Conservation (phyloP, 352 stramenopile species). For the Globisporangium acanthophoron region DNA sequence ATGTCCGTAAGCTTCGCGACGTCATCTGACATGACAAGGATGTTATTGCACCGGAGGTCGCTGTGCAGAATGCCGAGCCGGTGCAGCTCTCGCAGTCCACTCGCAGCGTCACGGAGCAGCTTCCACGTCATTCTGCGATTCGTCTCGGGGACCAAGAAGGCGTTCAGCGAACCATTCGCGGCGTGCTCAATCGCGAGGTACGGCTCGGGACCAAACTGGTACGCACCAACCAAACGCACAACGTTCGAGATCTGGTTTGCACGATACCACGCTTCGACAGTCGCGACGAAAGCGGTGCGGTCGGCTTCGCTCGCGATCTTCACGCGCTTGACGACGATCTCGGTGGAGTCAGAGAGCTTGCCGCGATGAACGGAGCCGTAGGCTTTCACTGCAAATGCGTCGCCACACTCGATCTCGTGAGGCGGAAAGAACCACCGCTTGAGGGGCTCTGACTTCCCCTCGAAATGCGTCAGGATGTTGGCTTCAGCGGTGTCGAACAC, state of each 20-base stretch:
- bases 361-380: background rate
- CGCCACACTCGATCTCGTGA: background rate
- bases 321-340: background rate
- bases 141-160: background rate
- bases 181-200: background rate
- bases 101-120: background rate
- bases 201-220: background rate
- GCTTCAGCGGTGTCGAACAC: conserved; percentile 1
- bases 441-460: background rate
- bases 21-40: background rate
- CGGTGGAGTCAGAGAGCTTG: background rate
- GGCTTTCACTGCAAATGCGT: background rate
- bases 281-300: background rate
- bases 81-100: background rate
- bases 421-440: conserved; percentile 7
- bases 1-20: conserved; percentile 1
- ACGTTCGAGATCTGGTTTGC: background rate
- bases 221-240: background rate
- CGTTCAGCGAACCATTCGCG: background rate
- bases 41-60: conserved; percentile 1
- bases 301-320: background rate
- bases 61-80: background rate
- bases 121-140: background rate
- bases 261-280: background rate
- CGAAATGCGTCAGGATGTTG: background rate